These are phyloP conservation scores for Trypanosoma cruzi DNA, from an alignment of 208 protist species.

Conservation along the genomic window DNA sequence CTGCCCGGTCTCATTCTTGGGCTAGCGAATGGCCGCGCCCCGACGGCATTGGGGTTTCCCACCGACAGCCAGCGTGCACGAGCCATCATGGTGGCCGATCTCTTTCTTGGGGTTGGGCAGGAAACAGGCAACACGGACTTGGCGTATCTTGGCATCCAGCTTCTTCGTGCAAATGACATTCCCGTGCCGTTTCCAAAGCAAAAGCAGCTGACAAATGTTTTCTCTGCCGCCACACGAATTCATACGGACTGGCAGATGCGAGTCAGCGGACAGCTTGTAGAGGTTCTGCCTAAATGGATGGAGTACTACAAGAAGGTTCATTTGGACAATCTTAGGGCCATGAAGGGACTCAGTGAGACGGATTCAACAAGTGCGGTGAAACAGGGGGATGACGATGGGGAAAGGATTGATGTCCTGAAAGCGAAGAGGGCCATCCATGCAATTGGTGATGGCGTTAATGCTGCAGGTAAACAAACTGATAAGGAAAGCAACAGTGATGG, in stretches of 20 bases:
- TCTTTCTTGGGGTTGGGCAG: slow-evolving; percentile 72
- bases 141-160: slow-evolving; percentile 80
- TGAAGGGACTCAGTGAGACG: slow-evolving; percentile 27
- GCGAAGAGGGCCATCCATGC: too few relatives aligned
- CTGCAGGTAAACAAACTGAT: background rate
- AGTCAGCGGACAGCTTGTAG: slow-evolving; percentile 57
- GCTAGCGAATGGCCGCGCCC: slow-evolving; percentile 78
- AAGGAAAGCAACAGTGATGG: background rate
- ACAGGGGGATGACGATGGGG: background rate
- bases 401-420: background rate
- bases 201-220: slow-evolving; percentile 88
- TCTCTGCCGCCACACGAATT: slow-evolving; percentile 70
- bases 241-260: slow-evolving; percentile 86
- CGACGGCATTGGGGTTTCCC: slow-evolving; percentile 54
- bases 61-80: slow-evolving; percentile 39
- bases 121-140: slow-evolving; percentile 84
- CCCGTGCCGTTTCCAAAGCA: slow-evolving; percentile 69
- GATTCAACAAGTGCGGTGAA: background rate
- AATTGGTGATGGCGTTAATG: background rate
- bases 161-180: slow-evolving; percentile 83
- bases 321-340: slow-evolving; percentile 45
- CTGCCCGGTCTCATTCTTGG: slow-evolving; percentile 76
- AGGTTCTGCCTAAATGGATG: slow-evolving; percentile 60
- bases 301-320: slow-evolving; percentile 67
- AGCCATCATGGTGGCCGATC: slow-evolving; percentile 47